Evolutionary conservation across 495 filamentous ascomycete species (phyloP).

Genomic region (Ascodesmis nigricans): DNA sequence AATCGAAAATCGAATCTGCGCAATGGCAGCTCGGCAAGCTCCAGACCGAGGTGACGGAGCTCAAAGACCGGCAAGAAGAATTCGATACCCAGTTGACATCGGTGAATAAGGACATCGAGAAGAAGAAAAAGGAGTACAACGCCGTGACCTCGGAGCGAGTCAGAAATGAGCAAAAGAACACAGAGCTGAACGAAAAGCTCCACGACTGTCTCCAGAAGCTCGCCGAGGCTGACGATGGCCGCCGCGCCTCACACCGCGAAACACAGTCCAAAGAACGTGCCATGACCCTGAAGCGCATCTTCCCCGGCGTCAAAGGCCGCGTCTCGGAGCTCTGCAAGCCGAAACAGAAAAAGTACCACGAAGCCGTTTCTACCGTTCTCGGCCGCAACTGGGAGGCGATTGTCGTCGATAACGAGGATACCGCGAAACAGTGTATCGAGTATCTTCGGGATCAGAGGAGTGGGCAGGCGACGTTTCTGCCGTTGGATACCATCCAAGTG

Average conservation of each 20-base stretch:
- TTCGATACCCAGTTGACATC: slow-evolving; percentile 39
- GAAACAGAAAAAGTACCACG: slow-evolving; percentile 86
- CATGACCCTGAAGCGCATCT: slow-evolving; percentile 68
- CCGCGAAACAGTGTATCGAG: slow-evolving; percentile 78
- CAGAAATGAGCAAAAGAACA: slow-evolving; percentile 51
- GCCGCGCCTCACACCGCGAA: slow-evolving; percentile 66
- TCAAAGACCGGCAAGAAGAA: slow-evolving; percentile 42
- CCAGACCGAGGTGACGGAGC: slow-evolving; percentile 43
- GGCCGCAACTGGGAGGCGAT: slow-evolving; percentile 86
- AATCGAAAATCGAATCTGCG: slow-evolving; percentile 58
- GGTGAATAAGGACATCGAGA: slow-evolving; percentile 52
- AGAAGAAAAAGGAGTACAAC: slow-evolving; percentile 80
- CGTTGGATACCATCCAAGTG: slow-evolving; percentile 90
- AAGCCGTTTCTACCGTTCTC: slow-evolving; percentile 76
- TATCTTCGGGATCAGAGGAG: slow-evolving; percentile 76
- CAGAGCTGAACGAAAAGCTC: slow-evolving; percentile 79
- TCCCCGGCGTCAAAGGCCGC: slow-evolving; percentile 73
- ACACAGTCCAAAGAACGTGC: slow-evolving; percentile 53
- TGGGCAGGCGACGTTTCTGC: slow-evolving; percentile 75
- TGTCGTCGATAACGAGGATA: slow-evolving; percentile 91
- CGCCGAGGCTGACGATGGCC: slow-evolving; percentile 58
- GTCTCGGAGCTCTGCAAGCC: slow-evolving; percentile 85
- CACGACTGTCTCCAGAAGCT: slow-evolving; percentile 57
- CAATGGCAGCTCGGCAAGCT: slow-evolving; percentile 52
- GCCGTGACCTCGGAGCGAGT: slow-evolving; percentile 64